phyloP scores from a whole-genome alignment of 2,329 filamentous ascomycete species.

The Exophiala calicioides region DNA sequence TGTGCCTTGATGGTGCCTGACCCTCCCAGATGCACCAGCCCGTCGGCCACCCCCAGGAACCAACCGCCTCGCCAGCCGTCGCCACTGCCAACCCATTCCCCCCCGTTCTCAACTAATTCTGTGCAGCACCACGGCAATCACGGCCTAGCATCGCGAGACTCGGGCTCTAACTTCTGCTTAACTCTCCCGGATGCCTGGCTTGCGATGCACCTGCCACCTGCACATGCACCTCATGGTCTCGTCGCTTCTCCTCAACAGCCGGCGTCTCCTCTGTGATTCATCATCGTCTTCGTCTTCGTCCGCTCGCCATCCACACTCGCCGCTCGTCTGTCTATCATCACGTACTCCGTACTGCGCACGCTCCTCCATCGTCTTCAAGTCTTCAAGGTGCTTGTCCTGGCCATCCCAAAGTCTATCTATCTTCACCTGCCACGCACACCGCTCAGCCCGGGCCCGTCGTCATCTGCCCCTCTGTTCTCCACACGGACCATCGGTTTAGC shows the following conservation, averaged over 20 bases:
- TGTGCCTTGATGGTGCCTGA: too few species aligned
- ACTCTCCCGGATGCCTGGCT: background rate
- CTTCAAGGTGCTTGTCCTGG: background rate
- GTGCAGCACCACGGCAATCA: background rate
- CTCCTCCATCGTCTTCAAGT: background rate
- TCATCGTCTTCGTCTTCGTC: constrained; percentile 4
- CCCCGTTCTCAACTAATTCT: background rate
- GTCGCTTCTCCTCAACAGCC: background rate
- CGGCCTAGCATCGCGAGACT: background rate
- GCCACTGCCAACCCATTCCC: background rate
- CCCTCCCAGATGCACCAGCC: too few species aligned
- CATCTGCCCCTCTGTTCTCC: constrained; percentile 20
- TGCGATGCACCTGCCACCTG: background rate
- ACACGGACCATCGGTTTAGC: too few species aligned
- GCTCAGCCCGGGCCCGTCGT: constrained; percentile 16
- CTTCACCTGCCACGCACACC: constrained; percentile 8
- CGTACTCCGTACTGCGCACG: too few species aligned
- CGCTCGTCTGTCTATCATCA: too few species aligned
- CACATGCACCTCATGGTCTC: constrained; percentile 13
- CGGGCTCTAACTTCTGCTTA: too few species aligned
- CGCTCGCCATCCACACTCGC: background rate
- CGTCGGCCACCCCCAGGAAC: too few species aligned
- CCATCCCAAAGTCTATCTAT: background rate
- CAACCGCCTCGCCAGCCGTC: background rate
- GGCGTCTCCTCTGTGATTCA: background rate